Evolutionary conservation across 164 flowering plant genomes (phyloP).

Genomic region (Dillenia suffruticosa): DNA sequence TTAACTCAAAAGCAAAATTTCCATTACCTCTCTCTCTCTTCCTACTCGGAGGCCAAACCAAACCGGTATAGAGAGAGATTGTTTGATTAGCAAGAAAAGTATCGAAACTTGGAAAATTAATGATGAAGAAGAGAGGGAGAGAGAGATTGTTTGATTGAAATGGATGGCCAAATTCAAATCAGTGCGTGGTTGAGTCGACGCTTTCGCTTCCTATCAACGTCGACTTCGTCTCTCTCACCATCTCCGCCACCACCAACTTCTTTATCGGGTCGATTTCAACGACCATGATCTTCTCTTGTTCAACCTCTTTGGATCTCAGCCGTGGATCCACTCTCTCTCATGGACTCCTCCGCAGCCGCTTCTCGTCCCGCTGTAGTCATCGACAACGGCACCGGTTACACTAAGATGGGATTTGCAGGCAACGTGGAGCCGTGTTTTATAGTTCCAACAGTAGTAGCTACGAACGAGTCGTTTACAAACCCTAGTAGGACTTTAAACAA

Average conservation of each 20-base stretch:
- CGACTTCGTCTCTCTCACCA: constrained; percentile 5
- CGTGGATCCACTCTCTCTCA: constrained; percentile 43
- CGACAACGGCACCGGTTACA: constrained; percentile 96
- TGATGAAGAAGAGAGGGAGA: too few species aligned
- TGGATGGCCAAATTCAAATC: constrained; percentile 24
- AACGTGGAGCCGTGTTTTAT: constrained; percentile 86
- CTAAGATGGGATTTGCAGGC: constrained; percentile 95
- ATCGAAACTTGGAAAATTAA: too few species aligned
- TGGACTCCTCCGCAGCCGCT: constrained; percentile 70
- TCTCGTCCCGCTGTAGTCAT: constrained; percentile 97
- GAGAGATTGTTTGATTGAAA: constrained; percentile 14
- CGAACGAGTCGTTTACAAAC: constrained; percentile 81
- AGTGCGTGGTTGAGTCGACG: constrained; percentile 29
- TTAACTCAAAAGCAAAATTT: too few species aligned
- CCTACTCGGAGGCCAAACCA: too few species aligned
- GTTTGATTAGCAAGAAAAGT: too few species aligned
- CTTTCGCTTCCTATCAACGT: constrained; percentile 41
- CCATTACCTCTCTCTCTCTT: too few species aligned
- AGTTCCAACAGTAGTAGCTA: constrained; percentile 80
- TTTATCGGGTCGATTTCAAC: constrained; percentile 5
- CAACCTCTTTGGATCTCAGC: constrained; percentile 41
- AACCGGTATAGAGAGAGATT: too few species aligned
- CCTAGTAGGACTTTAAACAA: constrained; percentile 58
- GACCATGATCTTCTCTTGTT: constrained; percentile 23
- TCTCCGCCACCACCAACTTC: constrained; percentile 4